Evolutionary conservation across 2,329 filamentous ascomycete genomes (phyloP).

Genomic region (Hypoxylon sp.): DNA sequence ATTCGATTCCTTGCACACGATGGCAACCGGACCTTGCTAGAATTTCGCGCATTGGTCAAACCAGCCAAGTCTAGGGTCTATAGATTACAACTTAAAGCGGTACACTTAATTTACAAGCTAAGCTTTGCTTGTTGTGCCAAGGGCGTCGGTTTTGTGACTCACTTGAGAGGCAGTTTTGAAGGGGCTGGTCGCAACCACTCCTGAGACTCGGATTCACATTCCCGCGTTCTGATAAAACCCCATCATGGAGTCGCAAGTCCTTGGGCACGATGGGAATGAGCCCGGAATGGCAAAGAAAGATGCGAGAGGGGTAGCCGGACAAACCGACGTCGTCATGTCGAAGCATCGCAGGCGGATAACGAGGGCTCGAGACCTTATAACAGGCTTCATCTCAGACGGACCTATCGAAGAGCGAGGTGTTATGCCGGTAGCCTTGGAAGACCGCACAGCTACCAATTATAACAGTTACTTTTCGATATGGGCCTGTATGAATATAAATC

Average conservation of each 20-base stretch:
- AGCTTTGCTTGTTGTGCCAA: too few species aligned
- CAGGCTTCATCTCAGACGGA: constrained; percentile 26
- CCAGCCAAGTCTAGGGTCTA: background rate
- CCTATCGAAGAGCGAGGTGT: constrained; percentile 43
- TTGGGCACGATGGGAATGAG: constrained; percentile 1
- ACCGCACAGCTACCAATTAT: constrained; percentile 43
- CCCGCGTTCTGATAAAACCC: too few species aligned
- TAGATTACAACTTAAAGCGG: too few species aligned
- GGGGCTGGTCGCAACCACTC: too few species aligned
- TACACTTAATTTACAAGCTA: too few species aligned
- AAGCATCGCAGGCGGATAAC: constrained; percentile 2
- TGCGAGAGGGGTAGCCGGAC: constrained; percentile 23
- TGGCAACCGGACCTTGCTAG: constrained; percentile 12
- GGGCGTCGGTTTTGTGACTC: too few species aligned
- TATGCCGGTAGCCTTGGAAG: constrained; percentile 43
- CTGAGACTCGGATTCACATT: too few species aligned
- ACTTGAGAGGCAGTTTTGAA: too few species aligned
- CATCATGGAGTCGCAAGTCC: constrained; percentile 16
- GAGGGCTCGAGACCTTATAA: constrained; percentile 7
- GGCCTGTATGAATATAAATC: constrained; percentile 44
- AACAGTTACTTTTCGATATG: constrained; percentile 45
- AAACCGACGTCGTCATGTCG: constrained; percentile 14
- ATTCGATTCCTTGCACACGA: constrained; percentile 19
- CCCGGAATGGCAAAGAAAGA: constrained; percentile 8
- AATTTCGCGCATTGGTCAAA: constrained; percentile 12